A percentile compares a stretch with the other conserved stretches of the same genome.
Conservation (phyloP, 257 asterid species). For the Rhazya stricta region DNA sequence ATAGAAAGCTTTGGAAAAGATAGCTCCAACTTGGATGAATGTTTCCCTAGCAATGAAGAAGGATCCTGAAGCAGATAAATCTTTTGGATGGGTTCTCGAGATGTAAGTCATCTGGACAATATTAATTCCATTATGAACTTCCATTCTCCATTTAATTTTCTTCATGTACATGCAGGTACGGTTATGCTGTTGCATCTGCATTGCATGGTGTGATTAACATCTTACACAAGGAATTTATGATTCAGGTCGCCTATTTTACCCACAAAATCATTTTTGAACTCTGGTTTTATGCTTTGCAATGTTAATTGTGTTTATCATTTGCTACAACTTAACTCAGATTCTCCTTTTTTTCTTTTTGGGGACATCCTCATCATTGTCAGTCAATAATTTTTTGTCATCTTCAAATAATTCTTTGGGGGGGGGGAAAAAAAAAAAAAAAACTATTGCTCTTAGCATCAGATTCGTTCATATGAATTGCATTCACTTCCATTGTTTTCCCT, state of each 20-base stretch:
- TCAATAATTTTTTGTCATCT: background rate
- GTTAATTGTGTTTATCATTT: background rate
- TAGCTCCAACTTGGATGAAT: slow-evolving; percentile 99
- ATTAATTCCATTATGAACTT: slow-evolving; percentile 1
- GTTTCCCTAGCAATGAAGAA: slow-evolving; percentile 91
- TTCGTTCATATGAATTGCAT: background rate
- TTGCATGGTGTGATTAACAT: slow-evolving; percentile 73
- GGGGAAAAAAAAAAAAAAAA: no score
- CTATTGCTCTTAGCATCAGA: background rate
- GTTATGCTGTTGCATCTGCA: slow-evolving; percentile 88
- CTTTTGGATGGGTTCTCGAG: slow-evolving; percentile 99
- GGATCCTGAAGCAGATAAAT: slow-evolving; percentile 87
- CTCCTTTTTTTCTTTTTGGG: no score
- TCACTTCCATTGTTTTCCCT: background rate
- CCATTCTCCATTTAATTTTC: background rate
- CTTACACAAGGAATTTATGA: slow-evolving; percentile 87
- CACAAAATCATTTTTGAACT: background rate
- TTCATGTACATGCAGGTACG: slow-evolving; percentile 60
- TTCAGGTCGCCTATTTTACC: slow-evolving; percentile 52
- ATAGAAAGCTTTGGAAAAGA: slow-evolving; percentile 64
- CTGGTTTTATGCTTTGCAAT: background rate
- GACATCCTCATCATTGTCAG: background rate
- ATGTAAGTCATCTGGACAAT: slow-evolving; percentile 43
- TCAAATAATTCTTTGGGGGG: background rate
- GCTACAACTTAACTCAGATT: background rate